These are phyloP conservation scores for Metschnikowia amazonensis DNA, from an alignment of 805 yeast genomes.

Conservation along the genomic window DNA sequence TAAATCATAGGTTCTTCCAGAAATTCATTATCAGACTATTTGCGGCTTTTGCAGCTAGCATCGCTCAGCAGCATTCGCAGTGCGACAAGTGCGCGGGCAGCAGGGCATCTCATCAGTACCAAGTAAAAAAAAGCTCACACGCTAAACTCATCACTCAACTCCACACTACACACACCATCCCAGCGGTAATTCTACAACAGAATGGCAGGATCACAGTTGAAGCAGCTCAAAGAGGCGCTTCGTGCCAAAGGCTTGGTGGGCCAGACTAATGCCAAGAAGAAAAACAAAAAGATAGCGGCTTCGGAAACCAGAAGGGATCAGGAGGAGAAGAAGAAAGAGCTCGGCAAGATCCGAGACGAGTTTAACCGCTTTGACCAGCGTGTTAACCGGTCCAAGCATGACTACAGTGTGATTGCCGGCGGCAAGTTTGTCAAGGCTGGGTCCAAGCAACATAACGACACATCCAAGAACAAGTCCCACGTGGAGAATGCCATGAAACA, in stretches of 20 bases:
- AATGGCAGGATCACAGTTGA: conserved; percentile 88
- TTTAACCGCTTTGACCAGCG: conserved; percentile 89
- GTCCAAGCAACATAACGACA: conserved; percentile 33
- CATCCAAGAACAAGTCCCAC: conserved; percentile 30
- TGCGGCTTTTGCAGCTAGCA: conserved; percentile 1
- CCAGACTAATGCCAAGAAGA: conserved; percentile 65
- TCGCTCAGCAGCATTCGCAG: not conserved
- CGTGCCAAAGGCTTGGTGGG: conserved; percentile 83
- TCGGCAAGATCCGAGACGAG: conserved; percentile 63
- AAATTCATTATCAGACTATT: too few relatives aligned
- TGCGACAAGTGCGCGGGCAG: conserved; percentile 2
- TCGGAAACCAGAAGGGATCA: conserved; percentile 70
- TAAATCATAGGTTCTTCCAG: too few relatives aligned
- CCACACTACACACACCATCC: too few relatives aligned
- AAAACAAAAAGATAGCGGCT: conserved; percentile 49
- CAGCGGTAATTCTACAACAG: not conserved
- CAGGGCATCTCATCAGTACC: conserved; percentile 6
- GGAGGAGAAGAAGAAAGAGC: conserved; percentile 46
- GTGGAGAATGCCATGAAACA: conserved; percentile 42
- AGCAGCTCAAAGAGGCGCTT: conserved; percentile 72
- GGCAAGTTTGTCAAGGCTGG: conserved; percentile 45
- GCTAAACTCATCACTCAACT: not conserved
- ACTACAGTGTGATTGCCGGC: conserved; percentile 37
- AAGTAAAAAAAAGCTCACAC: conserved; percentile 1
- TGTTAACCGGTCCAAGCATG: conserved; percentile 62